Percentiles rank a stretch among this genome's conserved stretches.
phyloP scores from a whole-genome alignment of 805 yeast species.

The Ogataea dorogensis region DNA sequence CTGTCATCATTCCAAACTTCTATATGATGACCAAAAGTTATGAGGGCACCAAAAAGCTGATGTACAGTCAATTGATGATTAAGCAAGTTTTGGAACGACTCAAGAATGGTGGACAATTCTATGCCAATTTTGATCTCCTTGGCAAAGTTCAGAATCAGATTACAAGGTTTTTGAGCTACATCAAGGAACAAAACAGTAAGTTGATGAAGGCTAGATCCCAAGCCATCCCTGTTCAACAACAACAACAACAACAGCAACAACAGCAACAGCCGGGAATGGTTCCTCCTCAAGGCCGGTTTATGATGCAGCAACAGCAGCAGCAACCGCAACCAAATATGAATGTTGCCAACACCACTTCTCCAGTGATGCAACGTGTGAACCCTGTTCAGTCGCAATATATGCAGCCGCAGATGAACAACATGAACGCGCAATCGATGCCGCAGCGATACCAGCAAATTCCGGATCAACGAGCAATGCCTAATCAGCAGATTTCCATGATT shows the following conservation, averaged over 20 bases:
- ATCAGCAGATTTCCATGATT: slow-evolving; percentile 20
- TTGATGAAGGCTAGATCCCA: slow-evolving; percentile 26
- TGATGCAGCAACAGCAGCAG: slow-evolving; percentile 17
- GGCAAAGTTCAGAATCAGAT: slow-evolving; percentile 71
- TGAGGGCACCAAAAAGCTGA: slow-evolving; percentile 71
- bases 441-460: slow-evolving; percentile 28
- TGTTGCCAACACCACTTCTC: slow-evolving; percentile 8
- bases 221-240: slow-evolving; percentile 19
- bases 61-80: slow-evolving; percentile 77
- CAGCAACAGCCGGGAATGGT: slow-evolving; percentile 16
- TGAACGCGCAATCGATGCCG: slow-evolving; percentile 21
- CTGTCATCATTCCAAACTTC: slow-evolving; percentile 68
- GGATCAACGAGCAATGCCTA: slow-evolving; percentile 21
- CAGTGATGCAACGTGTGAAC: slow-evolving; percentile 14
- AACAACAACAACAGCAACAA: slow-evolving; percentile 10
- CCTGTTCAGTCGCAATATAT: slow-evolving; percentile 15
- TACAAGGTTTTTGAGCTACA: slow-evolving; percentile 70
- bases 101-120: slow-evolving; percentile 46
- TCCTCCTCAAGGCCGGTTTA: slow-evolving; percentile 23
- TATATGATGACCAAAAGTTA: slow-evolving; percentile 71
- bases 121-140: slow-evolving; percentile 70
- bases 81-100: slow-evolving; percentile 72
- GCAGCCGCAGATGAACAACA: slow-evolving; percentile 11
- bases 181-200: slow-evolving; percentile 51
- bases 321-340: slow-evolving; percentile 14